Base-by-base conservation (phyloP, 2,329 filamentous ascomycete genomes). In the Aspergillus sp. region DNA sequence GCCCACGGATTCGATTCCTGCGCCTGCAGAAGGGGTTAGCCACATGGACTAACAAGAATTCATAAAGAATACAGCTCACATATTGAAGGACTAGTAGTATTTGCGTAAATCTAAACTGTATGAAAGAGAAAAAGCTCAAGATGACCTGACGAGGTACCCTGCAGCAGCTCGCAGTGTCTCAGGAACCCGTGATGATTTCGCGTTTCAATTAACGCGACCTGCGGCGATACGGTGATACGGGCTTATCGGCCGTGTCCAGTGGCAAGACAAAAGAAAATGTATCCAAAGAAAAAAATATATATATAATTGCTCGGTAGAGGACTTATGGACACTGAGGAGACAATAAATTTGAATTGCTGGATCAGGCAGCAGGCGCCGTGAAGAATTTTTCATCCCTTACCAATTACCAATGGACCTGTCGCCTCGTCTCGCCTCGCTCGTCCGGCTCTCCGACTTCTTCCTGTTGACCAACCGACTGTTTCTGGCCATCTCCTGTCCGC, bases 201-300 rank as follows among this genome's bases (percentile, higher is more conserved):
- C 63, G 66, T 69, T 68, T 59, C 64, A 68, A 64, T 68, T 68
- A 59, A 68, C 66, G 65, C 66, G 66, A 55, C 10, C 25, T 30
- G 25, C 25, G 25, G 25, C 25, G 25, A 30, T 30, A 25, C 23
- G 23, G 23, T 25, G 23, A 25, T 25, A 30, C 25, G 45, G 48
- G 41, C 52, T 53, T 49, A 52, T 47, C 42, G 49, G 10, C 49
- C 47, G 50, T 51, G 48, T 47, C 41, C 45, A 41, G 17, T 35
- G 43, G 35, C 23, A n/a, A 41, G n/a, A 19, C 17, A 30, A 42
- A 13, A 41, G 12, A 43, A 22, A 12, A 39, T 27, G 43, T 17
- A 38, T 10, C 35, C n/a, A n/a, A n/a, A n/a, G n/a, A n/a, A n/a
- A n/a, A n/a, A n/a, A n/a, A n/a, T n/a, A n/a, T n/a, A n/a, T n/a